Base-by-base conservation (phyloP, 495 filamentous ascomycete genomes). In the Penicillium coprophilum region DNA sequence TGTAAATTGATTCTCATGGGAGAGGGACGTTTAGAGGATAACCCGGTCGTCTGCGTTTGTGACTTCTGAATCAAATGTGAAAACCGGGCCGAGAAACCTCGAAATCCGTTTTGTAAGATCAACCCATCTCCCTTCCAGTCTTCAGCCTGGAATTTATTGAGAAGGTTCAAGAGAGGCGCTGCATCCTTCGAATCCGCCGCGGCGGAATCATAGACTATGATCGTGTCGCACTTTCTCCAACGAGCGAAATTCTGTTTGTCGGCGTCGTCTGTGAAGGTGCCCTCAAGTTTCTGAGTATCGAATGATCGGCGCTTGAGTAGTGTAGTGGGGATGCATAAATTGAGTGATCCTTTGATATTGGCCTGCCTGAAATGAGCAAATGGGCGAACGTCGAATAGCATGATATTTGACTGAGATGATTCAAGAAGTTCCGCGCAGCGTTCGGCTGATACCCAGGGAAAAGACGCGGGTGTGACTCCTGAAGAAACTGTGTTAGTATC, bases 291-390 rank as follows among this genome's bases (percentile, higher is more conserved):
- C 52, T 90, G 77, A n/a, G 95, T 81, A 59, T 93, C 91, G 71
- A 93, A 98, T 0, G 94, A 93, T 10, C 88, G 85, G 50, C 94
- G 80, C 71, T 97, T 98, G 40, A 97, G 73, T 36, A 98, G 72
- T 0, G 93, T 98, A 9, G 94, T 98, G 0, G 94, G 94, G 53
- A 97, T 95, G 58, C 95, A 97, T 12, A 98, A 79, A 71, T 96
- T 97, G 44, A 98, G 70, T 0, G 94, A 91, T 6, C 86, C 86
- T 40, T 75, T 67, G 20, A 98, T 89, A 24, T 88, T 83, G 45
- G 88, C 87, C 39, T 84, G 78, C 11, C 86, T 79, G 67, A 86
- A 97, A 62, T 92, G 89, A 10, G 90, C 87, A 56, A 86, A 91
- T 7, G 94, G 90, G 19, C 94, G 85, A 30, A 98, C 81, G 71